These are phyloP conservation scores for Barnettozyma sucrosica DNA, from an alignment of 805 yeast genomes.

Conservation along the genomic window DNA sequence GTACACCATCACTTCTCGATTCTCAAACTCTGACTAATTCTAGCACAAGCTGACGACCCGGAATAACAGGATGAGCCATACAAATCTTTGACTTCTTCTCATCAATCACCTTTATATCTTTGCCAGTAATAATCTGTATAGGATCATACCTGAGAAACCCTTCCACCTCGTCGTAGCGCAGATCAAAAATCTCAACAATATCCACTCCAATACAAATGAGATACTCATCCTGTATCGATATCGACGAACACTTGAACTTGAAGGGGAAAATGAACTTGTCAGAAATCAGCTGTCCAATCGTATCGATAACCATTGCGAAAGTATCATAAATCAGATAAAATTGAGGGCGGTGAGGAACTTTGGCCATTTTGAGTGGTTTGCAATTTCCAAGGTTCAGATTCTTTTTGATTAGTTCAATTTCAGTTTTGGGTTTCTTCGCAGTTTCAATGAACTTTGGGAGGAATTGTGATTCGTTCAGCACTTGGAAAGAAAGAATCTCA, in stretches of 20 bases:
- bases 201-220: constrained; percentile 56
- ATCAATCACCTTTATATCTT: constrained; percentile 48
- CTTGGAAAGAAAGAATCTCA: constrained; percentile 56
- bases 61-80: constrained; percentile 60
- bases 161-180: constrained; percentile 37
- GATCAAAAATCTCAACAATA: constrained; percentile 62
- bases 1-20: no score
- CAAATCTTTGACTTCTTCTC: constrained; percentile 35
- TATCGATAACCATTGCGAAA: constrained; percentile 61
- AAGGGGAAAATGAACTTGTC: constrained; percentile 35
- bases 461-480: constrained; percentile 46
- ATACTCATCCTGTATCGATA: constrained; percentile 39
- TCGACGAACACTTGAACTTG: constrained; percentile 36
- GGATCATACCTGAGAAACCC: constrained; percentile 36
- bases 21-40: constrained; percentile 23
- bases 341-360: constrained; percentile 46
- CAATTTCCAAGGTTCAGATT: constrained; percentile 31
- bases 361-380: constrained; percentile 59
- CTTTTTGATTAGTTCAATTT: constrained; percentile 36
- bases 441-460: constrained; percentile 42
- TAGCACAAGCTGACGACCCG: constrained; percentile 57
- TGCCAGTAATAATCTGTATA: constrained; percentile 67
- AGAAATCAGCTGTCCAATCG: constrained; percentile 46
- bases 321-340: constrained; percentile 64
- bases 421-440: constrained; percentile 23